phyloP scores from a whole-genome alignment of 202 grass and related monocot genomes.

The Brachypodium distachyon region DNA sequence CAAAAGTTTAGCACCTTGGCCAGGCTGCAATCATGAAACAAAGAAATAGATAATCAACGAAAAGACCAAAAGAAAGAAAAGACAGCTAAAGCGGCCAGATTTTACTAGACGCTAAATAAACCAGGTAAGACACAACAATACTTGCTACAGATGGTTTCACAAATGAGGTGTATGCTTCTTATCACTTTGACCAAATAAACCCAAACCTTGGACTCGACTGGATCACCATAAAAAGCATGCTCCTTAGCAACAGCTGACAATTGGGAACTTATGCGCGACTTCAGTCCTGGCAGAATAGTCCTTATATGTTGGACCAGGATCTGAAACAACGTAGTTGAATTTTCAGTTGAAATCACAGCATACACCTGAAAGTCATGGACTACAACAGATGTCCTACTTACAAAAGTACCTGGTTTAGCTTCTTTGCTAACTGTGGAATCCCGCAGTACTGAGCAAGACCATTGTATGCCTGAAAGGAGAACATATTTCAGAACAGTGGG shows the following conservation, averaged over 20 bases:
- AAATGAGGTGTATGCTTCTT: neutral
- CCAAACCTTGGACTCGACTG: slow-evolving; percentile 81
- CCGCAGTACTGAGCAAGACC: slow-evolving; percentile 91
- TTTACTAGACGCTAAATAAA: slow-evolving; percentile 2
- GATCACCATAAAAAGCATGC: slow-evolving; percentile 87
- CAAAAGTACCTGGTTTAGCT: slow-evolving; percentile 75
- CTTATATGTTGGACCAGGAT: slow-evolving; percentile 97
- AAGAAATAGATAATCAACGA: slow-evolving; percentile 4
- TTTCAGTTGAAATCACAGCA: slow-evolving; percentile 6
- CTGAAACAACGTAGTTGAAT: slow-evolving; percentile 33
- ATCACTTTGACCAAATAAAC: neutral
- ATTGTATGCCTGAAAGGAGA: slow-evolving; percentile 70
- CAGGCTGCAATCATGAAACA: slow-evolving; percentile 48
- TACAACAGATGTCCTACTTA: neutral
- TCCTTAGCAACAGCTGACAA: slow-evolving; percentile 82
- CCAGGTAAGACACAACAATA: neutral
- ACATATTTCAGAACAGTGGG: slow-evolving; percentile 5
- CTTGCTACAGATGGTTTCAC: neutral
- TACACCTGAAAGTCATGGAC: neutral
- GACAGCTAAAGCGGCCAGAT: neutral
- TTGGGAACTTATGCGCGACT: slow-evolving; percentile 86
- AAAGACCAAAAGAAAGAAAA: slow-evolving; percentile 11
- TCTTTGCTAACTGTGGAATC: slow-evolving; percentile 92
- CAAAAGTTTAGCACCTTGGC: slow-evolving; percentile 80
- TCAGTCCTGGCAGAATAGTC: slow-evolving; percentile 81